Evolutionary conservation across 495 filamentous ascomycete genomes (phyloP).

Genomic region (Hyaloscypha finlandica): DNA sequence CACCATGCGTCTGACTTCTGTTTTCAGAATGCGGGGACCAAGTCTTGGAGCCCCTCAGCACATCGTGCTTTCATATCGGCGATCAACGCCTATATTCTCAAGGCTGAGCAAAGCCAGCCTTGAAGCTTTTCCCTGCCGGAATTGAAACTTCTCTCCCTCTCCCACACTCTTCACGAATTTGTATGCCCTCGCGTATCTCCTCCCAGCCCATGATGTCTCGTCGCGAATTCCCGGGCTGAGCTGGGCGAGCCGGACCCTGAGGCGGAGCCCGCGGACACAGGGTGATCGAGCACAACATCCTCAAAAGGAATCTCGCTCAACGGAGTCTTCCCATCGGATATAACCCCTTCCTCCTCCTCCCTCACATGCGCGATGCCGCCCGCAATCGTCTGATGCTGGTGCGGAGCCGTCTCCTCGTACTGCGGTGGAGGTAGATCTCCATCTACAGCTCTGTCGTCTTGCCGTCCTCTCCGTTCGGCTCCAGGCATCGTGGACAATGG

Average conservation of each 20-base stretch:
- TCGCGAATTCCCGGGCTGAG: constrained; percentile 17
- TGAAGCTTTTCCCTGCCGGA: background rate
- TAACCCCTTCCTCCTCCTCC: constrained; percentile 25
- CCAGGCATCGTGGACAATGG: background rate
- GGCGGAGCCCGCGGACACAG: constrained; percentile 1
- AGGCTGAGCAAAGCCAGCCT: background rate
- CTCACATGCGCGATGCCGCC: constrained; percentile 15
- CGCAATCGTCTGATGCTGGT: constrained; percentile 15
- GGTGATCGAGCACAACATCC: constrained; percentile 25
- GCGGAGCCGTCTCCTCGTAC: constrained; percentile 26
- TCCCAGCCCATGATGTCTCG: constrained; percentile 17
- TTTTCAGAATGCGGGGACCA: background rate
- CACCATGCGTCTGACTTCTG: background rate
- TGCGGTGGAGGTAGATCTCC: constrained; percentile 21
- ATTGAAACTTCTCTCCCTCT: background rate
- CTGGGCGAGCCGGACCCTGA: background rate
- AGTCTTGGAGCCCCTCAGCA: background rate
- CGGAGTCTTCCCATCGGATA: constrained; percentile 33
- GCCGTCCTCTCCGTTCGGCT: background rate
- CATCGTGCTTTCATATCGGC: background rate
- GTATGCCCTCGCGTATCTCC: constrained; percentile 33
- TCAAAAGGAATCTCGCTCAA: constrained; percentile 34
- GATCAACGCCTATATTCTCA: background rate
- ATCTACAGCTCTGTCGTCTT: background rate
- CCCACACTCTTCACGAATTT: constrained; percentile 23